Conservation (phyloP, 345 rosid genomes). For the thale cress (Arabidopsis thaliana) region TAIR10.1 NC_003071.7:18155001-18155500, state of each 20-base stretch:
- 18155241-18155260: constrained; percentile 19
- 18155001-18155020: not conserved
- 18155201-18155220: not conserved
- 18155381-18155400: constrained; percentile 24
- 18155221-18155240: not conserved
- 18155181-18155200: constrained; percentile 2
- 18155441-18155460: constrained; percentile 75
- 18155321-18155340: constrained; percentile 57
- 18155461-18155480: constrained; percentile 71
- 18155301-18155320: constrained; percentile 59
- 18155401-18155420: not conserved
- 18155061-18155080: constrained; percentile 78
- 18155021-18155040: not conserved
- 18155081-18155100: constrained; percentile 73
- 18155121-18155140: not conserved
- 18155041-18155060: constrained; percentile 89
- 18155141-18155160: constrained; percentile 10
- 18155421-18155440: constrained; percentile 29
- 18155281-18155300: constrained; percentile 67
- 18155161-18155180: not conserved
- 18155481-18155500: constrained; percentile 61
- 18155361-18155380: constrained; percentile 57
- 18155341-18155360: constrained; percentile 74
- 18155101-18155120: too few species aligned
- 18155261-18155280: constrained; percentile 76